Percentiles rank a stretch among this genome's conserved stretches.
Evolutionary conservation across 768 basidiomycete genomes (phyloP).

Genomic region (Pleurotus platypus): DNA sequence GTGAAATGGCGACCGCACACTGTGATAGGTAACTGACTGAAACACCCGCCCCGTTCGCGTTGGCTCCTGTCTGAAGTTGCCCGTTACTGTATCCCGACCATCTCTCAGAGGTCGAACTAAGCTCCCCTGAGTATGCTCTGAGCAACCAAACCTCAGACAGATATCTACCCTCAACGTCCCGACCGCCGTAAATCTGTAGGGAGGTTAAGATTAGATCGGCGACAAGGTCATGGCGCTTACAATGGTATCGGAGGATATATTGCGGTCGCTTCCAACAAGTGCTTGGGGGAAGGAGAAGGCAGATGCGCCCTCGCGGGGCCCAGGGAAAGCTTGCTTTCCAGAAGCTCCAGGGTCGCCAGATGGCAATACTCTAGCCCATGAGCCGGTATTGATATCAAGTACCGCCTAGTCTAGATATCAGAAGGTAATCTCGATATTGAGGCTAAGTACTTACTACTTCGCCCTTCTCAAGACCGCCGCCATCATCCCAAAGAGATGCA

Average conservation of each 20-base stretch:
- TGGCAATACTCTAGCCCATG: constrained; percentile 73
- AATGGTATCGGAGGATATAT: constrained; percentile 59
- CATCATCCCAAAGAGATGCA: constrained; percentile 63
- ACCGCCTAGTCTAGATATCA: constrained; percentile 43
- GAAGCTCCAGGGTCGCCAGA: constrained; percentile 68
- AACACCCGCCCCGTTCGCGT: constrained; percentile 69
- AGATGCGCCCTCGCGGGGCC: constrained; percentile 68
- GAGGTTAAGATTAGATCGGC: constrained; percentile 5
- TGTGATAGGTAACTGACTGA: constrained; percentile 51
- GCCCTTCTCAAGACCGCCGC: constrained; percentile 53
- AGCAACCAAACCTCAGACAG: constrained; percentile 78
- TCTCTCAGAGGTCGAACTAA: constrained; percentile 48
- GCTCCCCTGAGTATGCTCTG: constrained; percentile 61
- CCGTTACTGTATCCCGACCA: constrained; percentile 72
- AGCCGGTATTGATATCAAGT: constrained; percentile 53
- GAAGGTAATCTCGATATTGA: constrained; percentile 1
- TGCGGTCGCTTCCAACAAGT: constrained; percentile 53
- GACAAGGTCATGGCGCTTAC: constrained; percentile 25
- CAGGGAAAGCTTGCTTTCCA: constrained; percentile 50
- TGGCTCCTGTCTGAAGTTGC: constrained; percentile 53
- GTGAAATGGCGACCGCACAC: constrained; percentile 47
- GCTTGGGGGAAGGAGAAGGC: constrained; percentile 51
- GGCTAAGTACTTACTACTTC: constrained; percentile 56
- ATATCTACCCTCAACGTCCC: constrained; percentile 61
- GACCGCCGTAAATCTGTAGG: constrained; percentile 66